Percentiles rank a stretch among this genome's conserved stretches.
These are phyloP conservation scores for Erysimum pusillum DNA, from an alignment of 441 rosid genomes.

Conservation along the genomic window DNA sequence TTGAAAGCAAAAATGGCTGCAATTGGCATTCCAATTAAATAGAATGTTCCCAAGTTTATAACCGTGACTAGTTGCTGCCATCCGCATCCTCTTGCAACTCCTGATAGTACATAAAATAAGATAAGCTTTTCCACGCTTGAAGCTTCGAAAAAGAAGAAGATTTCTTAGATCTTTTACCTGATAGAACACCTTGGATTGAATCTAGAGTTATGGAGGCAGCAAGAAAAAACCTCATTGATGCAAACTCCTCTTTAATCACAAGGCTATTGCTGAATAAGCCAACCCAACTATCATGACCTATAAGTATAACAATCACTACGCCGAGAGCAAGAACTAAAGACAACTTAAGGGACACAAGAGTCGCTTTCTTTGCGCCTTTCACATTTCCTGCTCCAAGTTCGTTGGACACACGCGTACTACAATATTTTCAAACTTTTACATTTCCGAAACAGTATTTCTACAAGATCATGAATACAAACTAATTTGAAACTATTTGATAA, in stretches of 20 bases:
- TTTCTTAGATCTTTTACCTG: constrained; percentile 52
- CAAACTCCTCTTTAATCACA: constrained; percentile 53
- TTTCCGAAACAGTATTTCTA: not conserved
- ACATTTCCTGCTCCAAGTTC: constrained; percentile 75
- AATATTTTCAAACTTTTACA: too few relatives aligned
- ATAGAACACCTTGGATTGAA: constrained; percentile 69
- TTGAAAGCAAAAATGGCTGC: constrained; percentile 60
- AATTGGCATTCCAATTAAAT: constrained; percentile 62
- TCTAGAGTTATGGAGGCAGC: constrained; percentile 64
- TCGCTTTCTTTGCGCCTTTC: constrained; percentile 65
- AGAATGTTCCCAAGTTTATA: constrained; percentile 61
- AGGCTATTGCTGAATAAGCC: constrained; percentile 59
- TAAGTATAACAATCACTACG: constrained; percentile 52
- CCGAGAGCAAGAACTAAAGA: constrained; percentile 59
- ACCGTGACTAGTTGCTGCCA: constrained; percentile 65
- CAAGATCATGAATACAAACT: not conserved
- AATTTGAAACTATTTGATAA: not conserved
- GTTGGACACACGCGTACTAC: constrained; percentile 81
- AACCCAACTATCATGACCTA: constrained; percentile 73
- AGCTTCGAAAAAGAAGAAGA: not conserved
- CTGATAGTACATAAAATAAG: constrained; percentile 34
- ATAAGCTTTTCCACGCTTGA: not conserved
- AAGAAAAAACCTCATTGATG: constrained; percentile 67
- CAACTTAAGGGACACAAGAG: constrained; percentile 60
- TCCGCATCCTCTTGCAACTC: constrained; percentile 81